Evolutionary conservation across 2,329 filamentous ascomycete genomes (phyloP), one percentile per base, ranked within the genome.

Genomic region (Aspergillus thermomutatus): DNA sequence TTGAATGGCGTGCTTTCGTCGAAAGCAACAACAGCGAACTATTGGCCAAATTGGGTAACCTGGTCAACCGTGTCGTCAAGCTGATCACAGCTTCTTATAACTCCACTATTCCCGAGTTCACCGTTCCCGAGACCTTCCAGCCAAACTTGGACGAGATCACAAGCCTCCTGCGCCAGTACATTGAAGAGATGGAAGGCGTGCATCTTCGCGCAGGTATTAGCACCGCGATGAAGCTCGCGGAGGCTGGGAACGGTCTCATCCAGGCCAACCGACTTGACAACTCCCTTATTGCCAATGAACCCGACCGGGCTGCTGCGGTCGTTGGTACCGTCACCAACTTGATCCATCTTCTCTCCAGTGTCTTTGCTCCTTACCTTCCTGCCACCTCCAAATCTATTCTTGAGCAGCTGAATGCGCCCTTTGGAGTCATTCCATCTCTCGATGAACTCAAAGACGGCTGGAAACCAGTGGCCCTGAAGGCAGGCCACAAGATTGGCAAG

Each of bases 1-100:
- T 96, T 72, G 89, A 93, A 72, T 96, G 92, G 92, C 84, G 84
- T 56, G 83, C 87, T 48, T 95, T 96, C 75, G 88, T 94, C 60
- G 83, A 86, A 37, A 82, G 84, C 64, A 96, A 96, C 81, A 96
- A 97, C 80, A 92, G 89, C 69, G 90, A 94, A 70, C 83, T 97
- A n/a, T 80, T 90, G 28, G 82, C 87, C 62, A 89, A 89, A 64
- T 80, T 88, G 56, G 86, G 82, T 19, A 91, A 92, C 74, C 85
- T 91, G 66, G 86, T 89, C 70, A 88, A 90, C 75, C 82, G 88
- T 54, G 80, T 89, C 27, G 80, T 91, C 75, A 91, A 91, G 76
- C 89, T 91, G 70, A 83, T 73, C 11, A 88, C 73, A 86, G 91
- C 75, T 82, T 88, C 66, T 23, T 89, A 90, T 71, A 85, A 85